phyloP scores from a whole-genome alignment of 208 protist genomes.

The Wallacemonas rigidus region DNA sequence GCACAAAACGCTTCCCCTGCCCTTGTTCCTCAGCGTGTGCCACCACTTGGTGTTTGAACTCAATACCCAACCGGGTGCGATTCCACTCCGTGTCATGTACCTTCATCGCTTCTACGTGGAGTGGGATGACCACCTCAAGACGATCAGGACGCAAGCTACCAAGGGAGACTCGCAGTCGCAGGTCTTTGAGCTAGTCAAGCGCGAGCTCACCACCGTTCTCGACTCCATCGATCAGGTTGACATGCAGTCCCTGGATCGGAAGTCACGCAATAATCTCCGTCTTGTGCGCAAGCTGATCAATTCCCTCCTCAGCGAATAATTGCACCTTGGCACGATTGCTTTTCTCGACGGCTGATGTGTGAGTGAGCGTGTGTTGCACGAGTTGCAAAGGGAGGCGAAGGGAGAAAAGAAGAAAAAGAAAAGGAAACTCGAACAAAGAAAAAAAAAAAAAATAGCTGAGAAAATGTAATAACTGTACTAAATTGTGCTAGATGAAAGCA shows the following conservation, averaged over 20 bases:
- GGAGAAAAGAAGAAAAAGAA: slow-evolving; percentile 10
- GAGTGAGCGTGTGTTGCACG: slow-evolving; percentile 1
- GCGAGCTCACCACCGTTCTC: slow-evolving; percentile 61
- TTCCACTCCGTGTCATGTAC: slow-evolving; percentile 72
- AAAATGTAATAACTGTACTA: slow-evolving; percentile 1
- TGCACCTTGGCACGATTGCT: not conserved
- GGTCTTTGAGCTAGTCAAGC: slow-evolving; percentile 60
- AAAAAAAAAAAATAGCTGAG: not conserved
- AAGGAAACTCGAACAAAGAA: not conserved
- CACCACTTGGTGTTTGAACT: slow-evolving; percentile 84
- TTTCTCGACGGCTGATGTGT: not conserved
- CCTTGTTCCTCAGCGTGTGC: slow-evolving; percentile 82
- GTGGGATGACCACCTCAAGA: slow-evolving; percentile 84
- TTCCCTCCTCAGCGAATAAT: slow-evolving; percentile 42
- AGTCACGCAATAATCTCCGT: slow-evolving; percentile 70
- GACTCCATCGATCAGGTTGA: slow-evolving; percentile 52
- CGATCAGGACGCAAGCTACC: slow-evolving; percentile 53
- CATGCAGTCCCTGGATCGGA: slow-evolving; percentile 58
- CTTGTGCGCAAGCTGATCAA: slow-evolving; percentile 68
- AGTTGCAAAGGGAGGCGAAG: not conserved
- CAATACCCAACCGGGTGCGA: slow-evolving; percentile 38
- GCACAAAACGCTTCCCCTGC: slow-evolving; percentile 62
- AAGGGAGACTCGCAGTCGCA: slow-evolving; percentile 37
- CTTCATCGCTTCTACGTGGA: slow-evolving; percentile 84
- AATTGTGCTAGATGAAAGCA: not conserved